Conservation (phyloP, 2,329 filamentous ascomycete genomes). For the Paraphaeosphaeria sporulosa region DNA sequence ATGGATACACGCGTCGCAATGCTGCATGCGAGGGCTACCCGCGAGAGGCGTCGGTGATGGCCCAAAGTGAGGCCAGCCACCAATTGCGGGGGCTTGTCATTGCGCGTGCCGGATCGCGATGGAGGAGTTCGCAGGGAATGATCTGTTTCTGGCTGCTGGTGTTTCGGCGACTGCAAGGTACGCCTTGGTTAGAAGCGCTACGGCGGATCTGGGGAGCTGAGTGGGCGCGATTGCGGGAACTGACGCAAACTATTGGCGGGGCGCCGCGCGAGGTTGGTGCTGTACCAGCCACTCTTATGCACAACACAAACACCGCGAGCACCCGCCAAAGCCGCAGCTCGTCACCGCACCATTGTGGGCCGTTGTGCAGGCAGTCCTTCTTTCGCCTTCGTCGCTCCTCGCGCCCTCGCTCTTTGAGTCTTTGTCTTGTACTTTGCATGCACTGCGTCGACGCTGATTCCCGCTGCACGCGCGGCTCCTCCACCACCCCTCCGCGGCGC, state of each 20-base stretch:
- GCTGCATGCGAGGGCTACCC: background rate
- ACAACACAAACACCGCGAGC: conserved; percentile 12
- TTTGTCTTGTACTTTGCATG: conserved; percentile 25
- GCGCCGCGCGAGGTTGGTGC: background rate
- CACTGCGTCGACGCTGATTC: conserved; percentile 18
- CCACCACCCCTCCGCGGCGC: conserved; percentile 6
- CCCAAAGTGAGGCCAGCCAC: background rate
- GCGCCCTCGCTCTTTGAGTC: background rate
- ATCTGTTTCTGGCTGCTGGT: background rate
- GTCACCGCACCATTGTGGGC: background rate
- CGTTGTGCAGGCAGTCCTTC: conserved; percentile 23
- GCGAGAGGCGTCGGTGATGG: background rate
- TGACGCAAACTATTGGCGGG: conserved; percentile 6
- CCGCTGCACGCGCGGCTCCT: conserved; percentile 7
- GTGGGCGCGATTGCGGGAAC: background rate
- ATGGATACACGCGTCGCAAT: conserved; percentile 2
- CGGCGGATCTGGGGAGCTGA: conserved; percentile 15
- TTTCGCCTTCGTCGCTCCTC: conserved; percentile 23
- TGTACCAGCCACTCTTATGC: conserved; percentile 2
- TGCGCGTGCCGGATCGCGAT: background rate
- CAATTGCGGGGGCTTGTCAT: background rate
- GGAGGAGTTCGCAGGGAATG: conserved; percentile 1
- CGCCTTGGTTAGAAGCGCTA: conserved; percentile 4
- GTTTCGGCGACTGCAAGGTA: conserved; percentile 12
- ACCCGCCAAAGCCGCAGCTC: background rate